Evolutionary conservation across 2,329 filamentous ascomycete species (phyloP).

Genomic region (Colletotrichum sansevieriae): DNA sequence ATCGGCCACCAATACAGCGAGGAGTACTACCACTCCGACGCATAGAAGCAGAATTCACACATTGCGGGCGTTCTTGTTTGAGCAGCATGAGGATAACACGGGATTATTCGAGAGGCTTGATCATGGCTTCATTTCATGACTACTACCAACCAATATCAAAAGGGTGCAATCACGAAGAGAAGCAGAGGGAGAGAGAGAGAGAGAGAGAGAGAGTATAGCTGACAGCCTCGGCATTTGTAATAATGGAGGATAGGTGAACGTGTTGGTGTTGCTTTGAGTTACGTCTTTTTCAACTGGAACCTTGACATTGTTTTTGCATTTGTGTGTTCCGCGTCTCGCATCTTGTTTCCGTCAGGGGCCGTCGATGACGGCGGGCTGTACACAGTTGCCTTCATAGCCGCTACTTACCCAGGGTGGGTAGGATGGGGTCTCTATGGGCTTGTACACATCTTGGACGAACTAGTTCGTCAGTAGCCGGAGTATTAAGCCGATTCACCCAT

Average conservation of each 20-base stretch:
- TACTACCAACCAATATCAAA: conserved; percentile 23
- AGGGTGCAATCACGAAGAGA: conserved; percentile 9
- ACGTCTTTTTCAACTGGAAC: not conserved
- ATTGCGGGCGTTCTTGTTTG: conserved; percentile 36
- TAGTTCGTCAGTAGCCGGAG: not conserved
- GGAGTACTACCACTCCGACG: conserved; percentile 66
- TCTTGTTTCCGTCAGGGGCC: not conserved
- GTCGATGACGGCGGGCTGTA: not conserved
- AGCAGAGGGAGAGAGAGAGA: not conserved
- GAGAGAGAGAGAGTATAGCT: not conserved
- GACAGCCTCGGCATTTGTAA: conserved; percentile 34
- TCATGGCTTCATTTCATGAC: conserved; percentile 23
- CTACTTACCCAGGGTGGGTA: not conserved
- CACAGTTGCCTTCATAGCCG: not conserved
- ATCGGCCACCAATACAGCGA: conserved; percentile 63
- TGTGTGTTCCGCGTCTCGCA: not conserved
- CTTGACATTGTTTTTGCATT: conserved; percentile 8
- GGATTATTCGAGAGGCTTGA: conserved; percentile 39
- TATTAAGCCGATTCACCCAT: not conserved
- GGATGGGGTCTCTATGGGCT: not conserved
- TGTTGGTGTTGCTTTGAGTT: not conserved
- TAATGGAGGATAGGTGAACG: conserved; percentile 27
- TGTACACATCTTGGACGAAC: conserved; percentile 14
- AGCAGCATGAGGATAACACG: conserved; percentile 33
- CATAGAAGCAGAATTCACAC: conserved; percentile 49